Percentiles rank a stretch among this genome's conserved stretches.
Conservation (phyloP, 2,329 filamentous ascomycete species). For the Xylaria polymorpha region DNA sequence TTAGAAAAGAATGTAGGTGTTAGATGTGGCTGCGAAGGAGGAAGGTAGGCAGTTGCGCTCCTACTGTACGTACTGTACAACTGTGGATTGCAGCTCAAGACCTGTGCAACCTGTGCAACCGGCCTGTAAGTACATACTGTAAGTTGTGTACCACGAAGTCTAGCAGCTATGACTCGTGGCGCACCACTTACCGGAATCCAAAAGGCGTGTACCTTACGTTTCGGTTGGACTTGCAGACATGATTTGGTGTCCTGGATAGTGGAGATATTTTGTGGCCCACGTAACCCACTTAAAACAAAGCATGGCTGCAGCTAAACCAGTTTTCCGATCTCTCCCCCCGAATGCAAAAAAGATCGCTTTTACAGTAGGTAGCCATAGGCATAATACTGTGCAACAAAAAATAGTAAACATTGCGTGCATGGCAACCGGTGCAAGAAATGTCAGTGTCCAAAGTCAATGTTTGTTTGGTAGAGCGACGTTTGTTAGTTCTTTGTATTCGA, state of each 20-base stretch:
- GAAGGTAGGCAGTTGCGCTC: not conserved
- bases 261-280: slow-evolving; percentile 7
- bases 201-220: not conserved
- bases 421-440: not conserved
- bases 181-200: not conserved
- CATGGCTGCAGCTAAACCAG: slow-evolving; percentile 7
- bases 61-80: slow-evolving; percentile 5
- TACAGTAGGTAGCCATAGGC: too few relatives aligned
- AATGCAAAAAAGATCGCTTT: not conserved
- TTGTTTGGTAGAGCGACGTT: not conserved
- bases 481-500: slow-evolving; percentile 3
- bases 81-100: not conserved
- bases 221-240: slow-evolving; percentile 4
- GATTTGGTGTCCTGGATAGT: not conserved
- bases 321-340: slow-evolving; percentile 20
- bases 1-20: slow-evolving; percentile 6
- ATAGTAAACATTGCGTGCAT: not conserved
- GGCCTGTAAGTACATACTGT: not conserved
- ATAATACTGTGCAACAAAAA: not conserved
- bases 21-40: not conserved
- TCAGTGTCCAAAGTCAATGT: not conserved
- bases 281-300: not conserved
- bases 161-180: slow-evolving; percentile 12
- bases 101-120: slow-evolving; percentile 3
- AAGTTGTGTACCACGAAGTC: not conserved